Percentiles rank a stretch among this genome's conserved stretches.
Conservation (phyloP, 495 filamentous ascomycete genomes). For the Hypomontagnella submonticulosa region DNA sequence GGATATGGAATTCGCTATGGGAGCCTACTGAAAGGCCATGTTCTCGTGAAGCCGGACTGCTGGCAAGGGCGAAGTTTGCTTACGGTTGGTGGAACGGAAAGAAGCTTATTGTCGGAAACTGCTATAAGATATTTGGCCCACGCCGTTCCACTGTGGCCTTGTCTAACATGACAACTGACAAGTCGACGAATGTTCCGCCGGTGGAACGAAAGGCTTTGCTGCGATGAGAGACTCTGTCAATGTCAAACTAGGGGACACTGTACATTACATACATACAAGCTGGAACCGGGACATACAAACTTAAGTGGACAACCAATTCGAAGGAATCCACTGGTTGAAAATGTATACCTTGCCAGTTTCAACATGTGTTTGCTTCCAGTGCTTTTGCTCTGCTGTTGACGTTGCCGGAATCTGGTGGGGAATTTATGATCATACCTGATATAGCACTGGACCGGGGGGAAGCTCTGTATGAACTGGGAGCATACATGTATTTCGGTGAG, state of each 20-base stretch:
- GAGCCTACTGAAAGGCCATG: not conserved
- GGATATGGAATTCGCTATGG: slow-evolving; percentile 8
- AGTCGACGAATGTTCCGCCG: not conserved
- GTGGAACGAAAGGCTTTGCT: not conserved
- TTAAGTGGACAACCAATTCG: not conserved
- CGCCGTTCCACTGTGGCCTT: not conserved
- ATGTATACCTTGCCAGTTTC: not conserved
- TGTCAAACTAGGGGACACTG: not conserved
- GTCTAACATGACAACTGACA: slow-evolving; percentile 1
- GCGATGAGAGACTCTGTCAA: not conserved
- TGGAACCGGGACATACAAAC: not conserved
- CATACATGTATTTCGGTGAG: no score
- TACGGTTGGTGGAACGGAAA: not conserved
- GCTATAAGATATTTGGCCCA: not conserved
- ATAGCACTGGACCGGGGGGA: no score
- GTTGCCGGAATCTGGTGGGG: not conserved
- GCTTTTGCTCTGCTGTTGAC: not conserved
- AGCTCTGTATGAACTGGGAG: no score
- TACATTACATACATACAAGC: not conserved
- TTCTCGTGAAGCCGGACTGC: not conserved
- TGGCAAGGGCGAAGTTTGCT: not conserved
- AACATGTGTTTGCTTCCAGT: not conserved
- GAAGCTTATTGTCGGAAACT: not conserved
- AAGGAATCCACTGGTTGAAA: not conserved
- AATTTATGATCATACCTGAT: not conserved